A percentile compares a stretch with the other conserved stretches of the same genome.
These are phyloP conservation scores for Dentipellis fragilis DNA, from an alignment of 768 basidiomycete genomes.

Conservation along the genomic window DNA sequence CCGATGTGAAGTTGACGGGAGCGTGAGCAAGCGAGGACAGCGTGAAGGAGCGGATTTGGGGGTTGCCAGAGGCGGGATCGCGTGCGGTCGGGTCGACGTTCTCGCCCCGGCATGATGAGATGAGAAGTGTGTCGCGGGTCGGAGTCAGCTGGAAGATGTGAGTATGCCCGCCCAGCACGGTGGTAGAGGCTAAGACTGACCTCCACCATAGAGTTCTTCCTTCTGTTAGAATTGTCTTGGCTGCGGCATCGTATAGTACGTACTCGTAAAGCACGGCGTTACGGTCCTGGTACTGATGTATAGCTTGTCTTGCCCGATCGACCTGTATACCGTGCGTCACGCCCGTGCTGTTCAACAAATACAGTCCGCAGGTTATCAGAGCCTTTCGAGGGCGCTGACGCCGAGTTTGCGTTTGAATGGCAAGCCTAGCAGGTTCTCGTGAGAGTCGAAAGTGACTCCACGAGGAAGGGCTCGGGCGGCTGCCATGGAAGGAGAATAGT, in stretches of 20 bases:
- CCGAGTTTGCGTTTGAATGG: conserved; percentile 33
- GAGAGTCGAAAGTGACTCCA: conserved; percentile 31
- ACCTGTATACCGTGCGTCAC: conserved; percentile 36
- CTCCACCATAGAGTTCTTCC: background rate
- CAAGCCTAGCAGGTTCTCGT: conserved; percentile 30
- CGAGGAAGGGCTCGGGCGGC: conserved; percentile 32
- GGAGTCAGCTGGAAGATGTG: background rate
- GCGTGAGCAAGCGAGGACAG: background rate
- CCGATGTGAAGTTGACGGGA: background rate
- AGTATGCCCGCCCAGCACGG: background rate
- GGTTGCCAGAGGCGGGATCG: conserved; percentile 32
- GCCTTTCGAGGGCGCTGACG: conserved; percentile 26
- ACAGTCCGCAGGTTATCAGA: conserved; percentile 28
- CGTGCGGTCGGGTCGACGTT: conserved; percentile 35
- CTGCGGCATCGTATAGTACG: no score
- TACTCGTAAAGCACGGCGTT: conserved; percentile 4
- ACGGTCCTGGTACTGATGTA: conserved; percentile 30
- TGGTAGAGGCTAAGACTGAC: background rate
- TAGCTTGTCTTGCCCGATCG: conserved; percentile 21
- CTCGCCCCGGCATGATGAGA: conserved; percentile 27
- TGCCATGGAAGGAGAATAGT: no score
- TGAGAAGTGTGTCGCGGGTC: conserved; percentile 18
- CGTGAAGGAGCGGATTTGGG: conserved; percentile 27
- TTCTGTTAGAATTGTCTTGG: background rate
- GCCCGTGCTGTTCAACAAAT: conserved; percentile 24